Conservation (phyloP, 345 rosid species). For the Rhizophora mangle region DNA sequence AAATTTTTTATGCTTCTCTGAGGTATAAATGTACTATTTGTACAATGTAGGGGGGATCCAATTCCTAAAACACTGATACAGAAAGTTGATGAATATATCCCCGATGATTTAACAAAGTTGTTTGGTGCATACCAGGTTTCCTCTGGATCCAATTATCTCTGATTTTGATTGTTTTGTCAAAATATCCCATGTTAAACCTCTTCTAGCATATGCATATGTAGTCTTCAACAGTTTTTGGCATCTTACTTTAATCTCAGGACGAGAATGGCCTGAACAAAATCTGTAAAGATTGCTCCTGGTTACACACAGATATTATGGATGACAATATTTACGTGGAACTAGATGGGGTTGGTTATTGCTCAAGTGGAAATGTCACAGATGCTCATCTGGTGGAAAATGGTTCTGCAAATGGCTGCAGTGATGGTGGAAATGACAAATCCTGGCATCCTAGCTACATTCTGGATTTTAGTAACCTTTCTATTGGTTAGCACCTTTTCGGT, state of each 20-base stretch:
- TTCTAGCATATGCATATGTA: not conserved
- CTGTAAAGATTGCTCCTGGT: conserved; percentile 68
- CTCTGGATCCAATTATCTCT: conserved; percentile 8
- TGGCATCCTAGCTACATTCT: conserved; percentile 76
- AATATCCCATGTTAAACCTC: not conserved
- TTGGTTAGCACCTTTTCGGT: conserved; percentile 44
- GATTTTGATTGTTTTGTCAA: conserved; percentile 1
- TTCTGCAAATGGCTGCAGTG: conserved; percentile 29
- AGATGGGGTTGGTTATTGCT: conserved; percentile 15
- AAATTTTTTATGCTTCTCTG: conserved; percentile 5
- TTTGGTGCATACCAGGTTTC: conserved; percentile 53
- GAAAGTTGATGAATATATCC: conserved; percentile 70
- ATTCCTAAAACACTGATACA: conserved; percentile 60
- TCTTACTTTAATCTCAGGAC: conserved; percentile 43
- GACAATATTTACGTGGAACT: conserved; percentile 86
- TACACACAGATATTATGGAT: conserved; percentile 90
- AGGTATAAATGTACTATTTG: conserved; percentile 23
- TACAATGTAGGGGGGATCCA: conserved; percentile 67
- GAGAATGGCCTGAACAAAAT: conserved; percentile 30
- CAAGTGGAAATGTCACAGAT: conserved; percentile 19
- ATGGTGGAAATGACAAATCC: conserved; percentile 33
- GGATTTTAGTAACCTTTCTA: conserved; percentile 74
- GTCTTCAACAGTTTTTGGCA: not conserved
- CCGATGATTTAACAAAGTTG: conserved; percentile 58
- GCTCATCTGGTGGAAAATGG: conserved; percentile 8